phyloP scores from a whole-genome alignment of 306 rosid genomes.

The Cucurbita maxima region DNA sequence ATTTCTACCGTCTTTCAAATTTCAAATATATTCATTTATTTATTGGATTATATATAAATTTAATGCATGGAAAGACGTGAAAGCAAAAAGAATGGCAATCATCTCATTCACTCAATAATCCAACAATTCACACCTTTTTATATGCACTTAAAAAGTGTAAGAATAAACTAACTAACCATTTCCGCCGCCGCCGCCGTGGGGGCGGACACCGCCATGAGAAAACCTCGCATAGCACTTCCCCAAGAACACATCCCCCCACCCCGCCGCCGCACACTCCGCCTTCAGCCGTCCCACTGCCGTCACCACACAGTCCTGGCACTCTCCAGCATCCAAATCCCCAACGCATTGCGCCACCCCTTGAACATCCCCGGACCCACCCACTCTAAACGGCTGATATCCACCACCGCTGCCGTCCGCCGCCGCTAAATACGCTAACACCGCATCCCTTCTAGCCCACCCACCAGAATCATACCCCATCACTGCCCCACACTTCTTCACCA shows the following conservation, averaged over 20 bases:
- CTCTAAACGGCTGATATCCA: conserved; percentile 11
- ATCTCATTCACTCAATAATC: neutral
- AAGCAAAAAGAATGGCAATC: neutral
- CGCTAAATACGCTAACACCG: conserved; percentile 40
- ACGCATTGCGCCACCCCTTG: conserved; percentile 73
- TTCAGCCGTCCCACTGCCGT: conserved; percentile 64
- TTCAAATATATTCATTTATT: no score
- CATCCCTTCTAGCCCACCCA: conserved; percentile 36
- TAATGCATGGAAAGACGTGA: conserved; percentile 2
- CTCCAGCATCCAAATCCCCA: conserved; percentile 58
- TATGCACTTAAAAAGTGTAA: neutral
- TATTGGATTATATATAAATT: neutral
- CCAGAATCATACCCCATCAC: conserved; percentile 35
- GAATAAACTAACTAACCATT: neutral
- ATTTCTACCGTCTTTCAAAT: neutral
- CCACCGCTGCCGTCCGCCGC: conserved; percentile 34
- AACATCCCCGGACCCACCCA: conserved; percentile 21
- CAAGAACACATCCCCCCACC: conserved; percentile 53
- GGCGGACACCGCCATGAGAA: neutral
- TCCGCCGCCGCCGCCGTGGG: neutral
- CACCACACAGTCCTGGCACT: conserved; percentile 76
- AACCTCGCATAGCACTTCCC: conserved; percentile 81
- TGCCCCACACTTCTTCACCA: conserved; percentile 65
- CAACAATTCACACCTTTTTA: conserved; percentile 3
- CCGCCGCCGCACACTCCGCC: conserved; percentile 49